Percentiles rank a stretch among this genome's conserved stretches.
These are phyloP conservation scores for Rhizopogon salebrosus DNA, from an alignment of 768 basidiomycete genomes.

Conservation along the genomic window DNA sequence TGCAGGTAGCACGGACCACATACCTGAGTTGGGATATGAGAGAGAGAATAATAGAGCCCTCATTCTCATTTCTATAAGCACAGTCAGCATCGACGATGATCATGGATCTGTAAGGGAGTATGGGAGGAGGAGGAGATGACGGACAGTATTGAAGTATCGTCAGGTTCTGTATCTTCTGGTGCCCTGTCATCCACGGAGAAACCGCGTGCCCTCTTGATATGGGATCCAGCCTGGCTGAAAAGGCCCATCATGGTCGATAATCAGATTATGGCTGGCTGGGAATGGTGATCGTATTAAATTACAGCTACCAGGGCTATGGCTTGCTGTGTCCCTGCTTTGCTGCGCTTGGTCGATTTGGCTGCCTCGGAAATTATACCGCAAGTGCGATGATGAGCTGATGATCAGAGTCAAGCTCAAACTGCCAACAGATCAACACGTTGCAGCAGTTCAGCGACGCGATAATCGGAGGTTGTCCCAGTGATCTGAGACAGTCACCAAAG, in stretches of 20 bases:
- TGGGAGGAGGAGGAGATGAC: conserved; percentile 30
- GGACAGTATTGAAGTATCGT: conserved; percentile 86
- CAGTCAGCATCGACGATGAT: conserved; percentile 28
- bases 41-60: conserved; percentile 84
- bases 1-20: conserved; percentile 13
- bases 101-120: conserved; percentile 25
- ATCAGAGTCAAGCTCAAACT: neutral
- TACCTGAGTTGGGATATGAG: conserved; percentile 88
- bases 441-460: too few species aligned
- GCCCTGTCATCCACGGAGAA: conserved; percentile 61
- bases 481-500: too few species aligned
- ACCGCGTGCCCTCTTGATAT: conserved; percentile 65
- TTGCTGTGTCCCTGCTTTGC: neutral
- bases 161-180: conserved; percentile 79
- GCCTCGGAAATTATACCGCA: neutral
- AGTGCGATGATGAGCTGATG: neutral
- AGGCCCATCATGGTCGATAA: conserved; percentile 65
- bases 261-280: neutral
- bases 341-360: neutral
- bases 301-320: neutral
- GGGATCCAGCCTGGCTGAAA: conserved; percentile 64
- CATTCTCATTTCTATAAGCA: conserved; percentile 76
- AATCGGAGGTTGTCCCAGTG: too few species aligned
- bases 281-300: neutral
- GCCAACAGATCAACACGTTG: too few species aligned